Evolutionary conservation across 177 flowering plant genomes (phyloP).

Genomic region (Telopea speciosissima): DNA sequence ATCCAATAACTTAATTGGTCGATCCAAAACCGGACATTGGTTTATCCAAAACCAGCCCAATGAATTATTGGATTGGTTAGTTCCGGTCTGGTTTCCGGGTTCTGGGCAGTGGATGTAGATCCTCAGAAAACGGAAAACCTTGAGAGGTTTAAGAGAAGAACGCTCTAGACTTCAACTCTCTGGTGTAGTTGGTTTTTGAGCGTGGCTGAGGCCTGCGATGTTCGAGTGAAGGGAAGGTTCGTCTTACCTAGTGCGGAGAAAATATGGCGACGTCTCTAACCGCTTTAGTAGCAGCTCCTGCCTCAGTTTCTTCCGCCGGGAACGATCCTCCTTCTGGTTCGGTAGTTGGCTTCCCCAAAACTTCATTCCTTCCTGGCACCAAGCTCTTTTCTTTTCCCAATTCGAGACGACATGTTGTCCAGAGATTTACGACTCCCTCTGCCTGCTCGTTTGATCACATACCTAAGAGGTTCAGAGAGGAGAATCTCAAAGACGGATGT

Average conservation of each 20-base stretch:
- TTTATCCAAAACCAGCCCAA: no score
- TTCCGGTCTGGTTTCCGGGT: no score
- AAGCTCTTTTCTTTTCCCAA: slow-evolving; percentile 21
- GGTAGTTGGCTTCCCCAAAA: slow-evolving; percentile 20
- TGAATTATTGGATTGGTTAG: no score
- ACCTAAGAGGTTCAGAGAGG: slow-evolving; percentile 73
- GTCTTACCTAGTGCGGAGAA: slow-evolving; percentile 5
- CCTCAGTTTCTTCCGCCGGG: slow-evolving; percentile 10
- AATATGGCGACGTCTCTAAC: slow-evolving; percentile 36
- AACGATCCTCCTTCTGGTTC: slow-evolving; percentile 9
- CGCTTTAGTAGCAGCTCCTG: slow-evolving; percentile 20
- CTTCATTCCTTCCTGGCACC: slow-evolving; percentile 32
- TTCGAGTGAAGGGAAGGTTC: background rate
- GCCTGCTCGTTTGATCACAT: slow-evolving; percentile 42
- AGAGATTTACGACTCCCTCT: slow-evolving; percentile 29
- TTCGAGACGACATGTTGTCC: slow-evolving; percentile 1
- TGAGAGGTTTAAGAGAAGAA: no score
- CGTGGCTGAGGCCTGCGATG: background rate
- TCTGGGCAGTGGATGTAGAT: no score
- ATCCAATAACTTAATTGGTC: no score
- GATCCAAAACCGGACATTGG: no score
- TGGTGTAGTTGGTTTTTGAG: background rate
- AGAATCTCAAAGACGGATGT: slow-evolving; percentile 85
- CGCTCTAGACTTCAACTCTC: background rate
- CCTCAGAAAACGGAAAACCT: no score